Percentiles rank a stretch among this genome's conserved stretches.
These are phyloP conservation scores for Plasmodium coatneyi DNA, from an alignment of 169 alveolate genomes.

Conservation along the genomic window DNA sequence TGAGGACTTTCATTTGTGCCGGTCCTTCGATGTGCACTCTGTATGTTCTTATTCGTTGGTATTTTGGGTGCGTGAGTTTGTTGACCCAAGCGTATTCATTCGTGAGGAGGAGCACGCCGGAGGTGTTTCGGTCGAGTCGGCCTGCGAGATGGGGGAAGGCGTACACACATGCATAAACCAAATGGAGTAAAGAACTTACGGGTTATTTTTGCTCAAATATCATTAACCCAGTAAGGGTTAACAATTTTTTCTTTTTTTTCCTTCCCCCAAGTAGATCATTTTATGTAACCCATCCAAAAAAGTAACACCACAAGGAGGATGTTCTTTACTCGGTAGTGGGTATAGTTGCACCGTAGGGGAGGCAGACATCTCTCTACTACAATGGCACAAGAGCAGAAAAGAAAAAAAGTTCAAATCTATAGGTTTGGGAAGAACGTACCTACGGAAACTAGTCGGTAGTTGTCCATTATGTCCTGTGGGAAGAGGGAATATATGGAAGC, in stretches of 20 bases:
- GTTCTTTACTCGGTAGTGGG: neutral
- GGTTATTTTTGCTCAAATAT: neutral
- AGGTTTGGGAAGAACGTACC: conserved; percentile 4
- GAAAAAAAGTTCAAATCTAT: neutral
- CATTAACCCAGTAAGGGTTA: neutral
- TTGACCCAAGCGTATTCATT: conserved; percentile 64
- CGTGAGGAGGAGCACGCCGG: conserved; percentile 70
- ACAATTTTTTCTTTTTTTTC: neutral
- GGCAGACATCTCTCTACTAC: neutral
- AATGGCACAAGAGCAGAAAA: neutral
- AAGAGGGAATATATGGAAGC: conserved; percentile 47
- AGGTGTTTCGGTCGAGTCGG: conserved; percentile 67
- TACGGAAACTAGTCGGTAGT: conserved; percentile 63
- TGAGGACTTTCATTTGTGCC: conserved; percentile 52
- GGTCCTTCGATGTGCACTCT: conserved; percentile 63
- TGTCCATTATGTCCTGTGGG: conserved; percentile 36
- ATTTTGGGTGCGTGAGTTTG: conserved; percentile 72
- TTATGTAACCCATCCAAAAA: neutral
- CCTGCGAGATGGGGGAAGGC: conserved; percentile 3
- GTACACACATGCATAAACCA: neutral
- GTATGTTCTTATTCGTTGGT: conserved; percentile 66
- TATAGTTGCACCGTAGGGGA: neutral
- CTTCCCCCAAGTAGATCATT: neutral
- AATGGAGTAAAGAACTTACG: neutral
- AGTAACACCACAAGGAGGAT: neutral